Percentiles rank a stretch among this genome's conserved stretches.
Conservation (phyloP, 2,329 filamentous ascomycete genomes). For the Diaporthe nobilis region DNA sequence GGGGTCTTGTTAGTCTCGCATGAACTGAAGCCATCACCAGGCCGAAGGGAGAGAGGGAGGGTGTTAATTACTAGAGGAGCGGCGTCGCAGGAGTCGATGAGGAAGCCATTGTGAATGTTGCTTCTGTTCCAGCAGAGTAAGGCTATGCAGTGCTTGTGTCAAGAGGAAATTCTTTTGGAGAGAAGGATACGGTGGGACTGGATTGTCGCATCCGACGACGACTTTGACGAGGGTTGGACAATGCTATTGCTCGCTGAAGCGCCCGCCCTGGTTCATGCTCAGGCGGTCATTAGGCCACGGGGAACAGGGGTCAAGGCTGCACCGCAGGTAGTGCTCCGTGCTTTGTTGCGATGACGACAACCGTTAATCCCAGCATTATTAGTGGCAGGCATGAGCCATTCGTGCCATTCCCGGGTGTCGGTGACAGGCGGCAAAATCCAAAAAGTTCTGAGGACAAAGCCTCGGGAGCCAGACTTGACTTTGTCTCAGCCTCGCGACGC, state of each 20-base stretch:
- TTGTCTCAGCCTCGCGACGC: not conserved
- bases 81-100: conserved; percentile 77
- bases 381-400: conserved; percentile 14
- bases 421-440: conserved; percentile 35
- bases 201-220: not conserved
- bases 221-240: not conserved
- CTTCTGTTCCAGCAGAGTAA: not conserved
- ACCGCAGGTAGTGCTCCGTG: not conserved
- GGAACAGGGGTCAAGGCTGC: conserved; percentile 23
- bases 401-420: not conserved
- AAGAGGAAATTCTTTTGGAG: not conserved
- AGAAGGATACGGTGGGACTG: not conserved
- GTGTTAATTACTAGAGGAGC: conserved; percentile 76
- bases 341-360: conserved; percentile 21
- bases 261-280: conserved; percentile 15
- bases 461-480: not conserved
- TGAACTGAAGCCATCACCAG: conserved; percentile 28
- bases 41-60: not conserved
- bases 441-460: conserved; percentile 34
- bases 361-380: not conserved
- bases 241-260: not conserved
- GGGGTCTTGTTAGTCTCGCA: conserved; percentile 39
- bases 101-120: conserved; percentile 71
- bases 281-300: conserved; percentile 16
- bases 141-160: not conserved